Conservation (phyloP, 129 eudicot genomes). For the Flaveria linearis region DNA sequence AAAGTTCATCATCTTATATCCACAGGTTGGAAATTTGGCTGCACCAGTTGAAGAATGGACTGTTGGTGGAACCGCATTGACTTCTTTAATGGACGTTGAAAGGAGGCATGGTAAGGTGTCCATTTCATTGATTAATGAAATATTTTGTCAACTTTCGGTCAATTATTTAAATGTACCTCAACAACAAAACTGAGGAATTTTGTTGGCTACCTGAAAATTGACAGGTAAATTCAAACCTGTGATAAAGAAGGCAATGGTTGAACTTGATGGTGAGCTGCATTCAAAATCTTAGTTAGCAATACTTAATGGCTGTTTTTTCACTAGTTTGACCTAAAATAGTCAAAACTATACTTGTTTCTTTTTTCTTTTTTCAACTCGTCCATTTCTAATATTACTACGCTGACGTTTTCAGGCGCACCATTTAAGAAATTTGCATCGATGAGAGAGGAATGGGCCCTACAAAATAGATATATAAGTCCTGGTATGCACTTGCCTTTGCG, state of each 20-base stretch:
- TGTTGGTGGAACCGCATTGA: slow-evolving; percentile 95
- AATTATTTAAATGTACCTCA: background rate
- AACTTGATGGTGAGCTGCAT: slow-evolving; percentile 71
- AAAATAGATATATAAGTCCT: slow-evolving; percentile 80
- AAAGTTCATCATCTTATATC: background rate
- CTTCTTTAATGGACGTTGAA: slow-evolving; percentile 92
- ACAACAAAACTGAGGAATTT: background rate
- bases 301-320: background rate
- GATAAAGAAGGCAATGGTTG: slow-evolving; percentile 99
- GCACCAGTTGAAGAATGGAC: slow-evolving; percentile 98
- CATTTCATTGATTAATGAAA: background rate
- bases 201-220: background rate
- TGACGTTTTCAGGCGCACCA: slow-evolving; percentile 69
- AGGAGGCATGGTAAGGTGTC: slow-evolving; percentile 84
- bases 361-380: background rate
- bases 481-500: slow-evolving; percentile 45
- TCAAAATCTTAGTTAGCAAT: background rate
- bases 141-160: background rate
- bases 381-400: slow-evolving; percentile 6
- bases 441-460: slow-evolving; percentile 88
- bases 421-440: slow-evolving; percentile 76
- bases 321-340: background rate
- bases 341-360: background rate
- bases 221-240: slow-evolving; percentile 96
- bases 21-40: slow-evolving; percentile 90